Evolutionary conservation across 495 filamentous ascomycete genomes (phyloP).

Genomic region (Trichoderma reesei): DNA sequence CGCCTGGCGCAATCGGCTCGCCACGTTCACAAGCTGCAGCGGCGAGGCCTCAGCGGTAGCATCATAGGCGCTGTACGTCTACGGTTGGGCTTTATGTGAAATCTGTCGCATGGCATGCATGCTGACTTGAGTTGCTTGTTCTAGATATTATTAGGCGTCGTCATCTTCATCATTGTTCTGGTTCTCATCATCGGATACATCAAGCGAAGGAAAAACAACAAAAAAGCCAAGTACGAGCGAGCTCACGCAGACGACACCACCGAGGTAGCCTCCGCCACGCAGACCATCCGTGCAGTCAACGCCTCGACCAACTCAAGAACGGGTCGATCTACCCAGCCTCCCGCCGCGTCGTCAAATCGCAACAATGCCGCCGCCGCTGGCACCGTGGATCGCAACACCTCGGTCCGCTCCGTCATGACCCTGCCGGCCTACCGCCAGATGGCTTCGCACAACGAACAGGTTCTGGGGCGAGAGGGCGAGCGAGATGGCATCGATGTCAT

Average conservation of each 20-base stretch:
- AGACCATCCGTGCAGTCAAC: not conserved
- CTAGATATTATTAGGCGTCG: not conserved
- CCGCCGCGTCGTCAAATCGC: not conserved
- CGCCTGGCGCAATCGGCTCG: conserved; percentile 1
- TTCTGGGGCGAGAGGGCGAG: conserved; percentile 88
- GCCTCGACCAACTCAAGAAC: not conserved
- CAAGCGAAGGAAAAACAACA: not conserved
- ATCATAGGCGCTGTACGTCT: not conserved
- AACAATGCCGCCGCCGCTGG: conserved; percentile 13
- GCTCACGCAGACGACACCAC: not conserved
- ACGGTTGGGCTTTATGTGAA: not conserved
- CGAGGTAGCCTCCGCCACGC: not conserved
- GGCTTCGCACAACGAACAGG: conserved; percentile 64
- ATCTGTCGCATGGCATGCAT: not conserved
- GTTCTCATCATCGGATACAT: not conserved
- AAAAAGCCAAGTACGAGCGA: conserved; percentile 2
- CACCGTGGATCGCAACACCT: conserved; percentile 73
- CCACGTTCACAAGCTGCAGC: not conserved
- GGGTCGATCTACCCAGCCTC: not conserved
- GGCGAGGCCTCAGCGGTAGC: not conserved
- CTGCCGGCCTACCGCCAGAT: conserved; percentile 66
- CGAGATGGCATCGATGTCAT: conserved; percentile 86
- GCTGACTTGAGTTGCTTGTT: not conserved
- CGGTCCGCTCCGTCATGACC: conserved; percentile 84
- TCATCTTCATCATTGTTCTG: not conserved